Evolutionary conservation across 2,329 filamentous ascomycete genomes (phyloP).

Genomic region (Colletotrichum musicola): DNA sequence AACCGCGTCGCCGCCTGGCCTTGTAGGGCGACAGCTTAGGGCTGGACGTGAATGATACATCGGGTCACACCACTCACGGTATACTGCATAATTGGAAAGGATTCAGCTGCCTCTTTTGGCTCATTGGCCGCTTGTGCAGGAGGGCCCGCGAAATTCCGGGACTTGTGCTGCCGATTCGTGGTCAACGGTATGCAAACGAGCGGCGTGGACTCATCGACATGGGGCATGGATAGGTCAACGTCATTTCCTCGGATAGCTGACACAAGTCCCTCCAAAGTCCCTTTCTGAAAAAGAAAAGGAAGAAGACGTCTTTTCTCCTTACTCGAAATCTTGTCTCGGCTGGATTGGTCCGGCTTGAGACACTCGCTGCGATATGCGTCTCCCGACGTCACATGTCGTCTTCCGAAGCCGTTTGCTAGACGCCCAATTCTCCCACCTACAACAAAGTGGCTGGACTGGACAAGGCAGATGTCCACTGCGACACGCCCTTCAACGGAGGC

Average conservation of each 20-base stretch:
- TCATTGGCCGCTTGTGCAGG: slow-evolving; percentile 11
- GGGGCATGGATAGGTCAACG: slow-evolving; percentile 7
- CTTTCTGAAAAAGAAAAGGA: neutral
- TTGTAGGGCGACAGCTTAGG: slow-evolving; percentile 34
- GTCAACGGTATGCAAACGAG: slow-evolving; percentile 9
- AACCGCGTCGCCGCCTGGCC: slow-evolving; percentile 15
- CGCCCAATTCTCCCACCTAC: neutral
- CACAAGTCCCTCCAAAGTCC: neutral
- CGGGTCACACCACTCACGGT: slow-evolving; percentile 25
- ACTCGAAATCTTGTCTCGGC: neutral
- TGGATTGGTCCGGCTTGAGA: neutral
- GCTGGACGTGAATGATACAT: slow-evolving; percentile 24
- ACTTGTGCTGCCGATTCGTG: slow-evolving; percentile 18
- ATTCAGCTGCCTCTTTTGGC: slow-evolving; percentile 15
- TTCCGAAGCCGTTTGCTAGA: neutral
- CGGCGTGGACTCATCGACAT: slow-evolving; percentile 12
- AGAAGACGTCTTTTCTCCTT: slow-evolving; percentile 1
- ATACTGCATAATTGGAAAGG: slow-evolving; percentile 24
- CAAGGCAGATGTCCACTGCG: neutral
- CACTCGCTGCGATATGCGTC: neutral
- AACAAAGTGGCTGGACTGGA: slow-evolving; percentile 16
- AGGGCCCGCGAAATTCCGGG: slow-evolving; percentile 1
- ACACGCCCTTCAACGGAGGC: neutral
- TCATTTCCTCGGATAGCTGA: slow-evolving; percentile 8
- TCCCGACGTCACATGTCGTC: slow-evolving; percentile 13